A percentile compares a stretch with the other conserved stretches of the same genome.
These are phyloP conservation scores for Amanita exitialis DNA, from an alignment of 768 basidiomycete genomes.

Conservation along the genomic window DNA sequence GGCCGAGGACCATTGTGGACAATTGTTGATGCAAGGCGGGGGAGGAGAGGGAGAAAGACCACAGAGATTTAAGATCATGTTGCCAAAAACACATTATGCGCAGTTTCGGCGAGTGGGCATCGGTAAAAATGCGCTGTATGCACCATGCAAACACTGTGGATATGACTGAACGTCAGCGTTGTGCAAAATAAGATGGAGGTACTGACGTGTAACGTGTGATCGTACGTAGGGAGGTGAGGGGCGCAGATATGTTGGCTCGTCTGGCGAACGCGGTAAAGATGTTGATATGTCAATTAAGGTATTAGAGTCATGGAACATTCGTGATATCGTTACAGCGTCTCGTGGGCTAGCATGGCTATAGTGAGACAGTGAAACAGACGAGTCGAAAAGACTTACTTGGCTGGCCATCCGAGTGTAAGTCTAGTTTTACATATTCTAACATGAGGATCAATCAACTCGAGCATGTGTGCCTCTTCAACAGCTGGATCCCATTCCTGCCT, in stretches of 20 bases:
- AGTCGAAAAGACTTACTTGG: conserved; percentile 53
- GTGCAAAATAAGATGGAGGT: conserved; percentile 5
- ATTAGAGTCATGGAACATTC: conserved; percentile 68
- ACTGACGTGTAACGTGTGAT: conserved; percentile 66
- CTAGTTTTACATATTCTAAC: conserved; percentile 87
- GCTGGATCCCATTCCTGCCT: conserved; percentile 91
- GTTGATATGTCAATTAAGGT: conserved; percentile 88
- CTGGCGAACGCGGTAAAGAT: conserved; percentile 83
- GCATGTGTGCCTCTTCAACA: conserved; percentile 71
- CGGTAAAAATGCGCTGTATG: conserved; percentile 56
- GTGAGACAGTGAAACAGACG: not conserved
- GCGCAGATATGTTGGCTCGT: conserved; percentile 86
- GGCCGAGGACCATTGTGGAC: conserved; percentile 72
- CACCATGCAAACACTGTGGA: conserved; percentile 82
- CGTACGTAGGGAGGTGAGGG: conserved; percentile 90
- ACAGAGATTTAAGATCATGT: conserved; percentile 81
- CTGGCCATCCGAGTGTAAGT: conserved; percentile 93
- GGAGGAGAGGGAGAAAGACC: conserved; percentile 65
- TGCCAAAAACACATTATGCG: conserved; percentile 93
- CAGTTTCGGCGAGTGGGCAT: conserved; percentile 26
- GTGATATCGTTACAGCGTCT: conserved; percentile 90
- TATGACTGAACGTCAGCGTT: conserved; percentile 8
- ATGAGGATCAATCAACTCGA: conserved; percentile 80
- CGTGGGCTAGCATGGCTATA: conserved; percentile 50
- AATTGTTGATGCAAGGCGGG: conserved; percentile 65